These are phyloP conservation scores for Lyophyllum atratum DNA, from an alignment of 768 basidiomycete species.

Conservation along the genomic window DNA sequence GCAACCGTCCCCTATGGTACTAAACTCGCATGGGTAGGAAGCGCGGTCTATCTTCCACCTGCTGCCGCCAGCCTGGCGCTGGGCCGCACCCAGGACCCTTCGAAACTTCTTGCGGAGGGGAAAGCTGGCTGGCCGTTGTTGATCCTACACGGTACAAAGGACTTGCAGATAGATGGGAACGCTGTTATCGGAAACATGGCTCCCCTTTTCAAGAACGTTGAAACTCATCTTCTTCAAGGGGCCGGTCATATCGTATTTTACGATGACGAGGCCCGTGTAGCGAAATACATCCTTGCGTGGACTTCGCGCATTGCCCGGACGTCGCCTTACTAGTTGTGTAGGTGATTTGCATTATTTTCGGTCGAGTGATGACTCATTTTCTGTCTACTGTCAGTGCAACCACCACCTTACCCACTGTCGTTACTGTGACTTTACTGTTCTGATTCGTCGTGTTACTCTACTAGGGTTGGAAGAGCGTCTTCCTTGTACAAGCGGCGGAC, in stretches of 20 bases:
- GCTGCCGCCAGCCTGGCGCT: slow-evolving; percentile 20
- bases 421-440: neutral
- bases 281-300: neutral
- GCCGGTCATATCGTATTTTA: slow-evolving; percentile 33
- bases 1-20: slow-evolving; percentile 24
- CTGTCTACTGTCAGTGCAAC: neutral
- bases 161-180: slow-evolving; percentile 25
- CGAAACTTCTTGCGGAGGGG: slow-evolving; percentile 25
- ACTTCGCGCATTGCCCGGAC: neutral
- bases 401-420: neutral
- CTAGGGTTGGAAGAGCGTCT: neutral
- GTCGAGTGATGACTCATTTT: neutral
- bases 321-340: neutral
- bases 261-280: slow-evolving; percentile 16
- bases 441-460: neutral
- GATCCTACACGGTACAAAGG: slow-evolving; percentile 24
- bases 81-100: slow-evolving; percentile 25
- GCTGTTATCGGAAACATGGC: slow-evolving; percentile 26
- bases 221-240: slow-evolving; percentile 27
- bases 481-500: neutral
- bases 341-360: neutral
- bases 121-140: slow-evolving; percentile 28
- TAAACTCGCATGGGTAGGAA: slow-evolving; percentile 25
- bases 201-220: slow-evolving; percentile 33
- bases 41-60: slow-evolving; percentile 20